Evolutionary conservation across 805 yeast genomes (phyloP).

Genomic region (Pichia californica): DNA sequence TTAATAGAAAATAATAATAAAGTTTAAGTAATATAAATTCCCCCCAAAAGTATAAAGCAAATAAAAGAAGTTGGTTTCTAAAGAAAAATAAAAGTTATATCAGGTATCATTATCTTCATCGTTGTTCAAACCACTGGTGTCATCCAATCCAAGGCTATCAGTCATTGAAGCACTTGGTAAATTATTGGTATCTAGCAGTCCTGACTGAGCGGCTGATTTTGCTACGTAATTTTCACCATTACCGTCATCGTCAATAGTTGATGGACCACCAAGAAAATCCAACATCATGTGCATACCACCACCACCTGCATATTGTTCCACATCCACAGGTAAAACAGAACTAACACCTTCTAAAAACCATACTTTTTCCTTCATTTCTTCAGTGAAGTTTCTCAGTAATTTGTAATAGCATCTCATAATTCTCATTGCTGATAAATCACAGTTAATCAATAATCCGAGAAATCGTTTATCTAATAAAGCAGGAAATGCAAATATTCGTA

Average conservation of each 20-base stretch:
- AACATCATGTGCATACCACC: conserved; percentile 92
- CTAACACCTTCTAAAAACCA: conserved; percentile 95
- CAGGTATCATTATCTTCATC: background rate
- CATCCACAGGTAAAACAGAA: conserved; percentile 83
- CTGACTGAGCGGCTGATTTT: conserved; percentile 37
- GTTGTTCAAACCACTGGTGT: conserved; percentile 35
- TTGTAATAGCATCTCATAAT: conserved; percentile 87
- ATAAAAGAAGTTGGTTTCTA: background rate
- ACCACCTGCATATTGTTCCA: conserved; percentile 84
- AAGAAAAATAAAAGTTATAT: background rate
- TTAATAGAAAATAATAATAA: background rate
- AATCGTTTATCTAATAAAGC: conserved; percentile 82
- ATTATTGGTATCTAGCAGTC: conserved; percentile 47
- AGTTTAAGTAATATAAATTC: background rate
- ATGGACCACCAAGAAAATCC: conserved; percentile 71
- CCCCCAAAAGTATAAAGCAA: background rate
- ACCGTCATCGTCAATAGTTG: conserved; percentile 28
- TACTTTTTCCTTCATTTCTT: conserved; percentile 80
- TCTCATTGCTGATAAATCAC: conserved; percentile 83
- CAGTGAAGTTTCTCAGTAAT: conserved; percentile 70
- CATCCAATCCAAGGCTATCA: conserved; percentile 44
- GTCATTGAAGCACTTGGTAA: conserved; percentile 44
- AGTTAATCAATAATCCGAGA: conserved; percentile 68
- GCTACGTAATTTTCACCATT: conserved; percentile 37
- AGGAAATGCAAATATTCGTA: conserved; percentile 87